Evolutionary conservation across 2,329 filamentous ascomycete genomes (phyloP).

Genomic region (Diplodia seriata): DNA sequence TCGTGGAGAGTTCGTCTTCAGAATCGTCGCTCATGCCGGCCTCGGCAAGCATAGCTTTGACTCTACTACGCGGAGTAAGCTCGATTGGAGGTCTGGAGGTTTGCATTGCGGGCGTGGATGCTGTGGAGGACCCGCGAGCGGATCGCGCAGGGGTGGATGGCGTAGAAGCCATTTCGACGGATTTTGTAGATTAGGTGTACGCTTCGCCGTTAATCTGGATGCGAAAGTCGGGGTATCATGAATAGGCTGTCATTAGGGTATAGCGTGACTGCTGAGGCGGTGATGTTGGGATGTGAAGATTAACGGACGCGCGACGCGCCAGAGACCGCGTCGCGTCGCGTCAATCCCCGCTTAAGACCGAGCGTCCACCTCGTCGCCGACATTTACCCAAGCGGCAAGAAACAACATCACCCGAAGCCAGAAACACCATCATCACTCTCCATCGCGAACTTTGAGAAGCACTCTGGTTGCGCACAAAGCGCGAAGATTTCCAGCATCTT

Average conservation of each 20-base stretch:
- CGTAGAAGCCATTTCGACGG: slow-evolving; percentile 20
- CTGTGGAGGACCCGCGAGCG: slow-evolving; percentile 25
- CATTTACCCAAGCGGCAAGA: slow-evolving; percentile 12
- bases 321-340: slow-evolving; percentile 12
- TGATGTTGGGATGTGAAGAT: slow-evolving; percentile 4
- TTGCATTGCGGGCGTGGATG: slow-evolving; percentile 24
- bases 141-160: slow-evolving; percentile 29
- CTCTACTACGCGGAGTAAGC: slow-evolving; percentile 31
- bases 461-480: neutral
- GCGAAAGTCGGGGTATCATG: neutral
- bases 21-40: slow-evolving; percentile 31
- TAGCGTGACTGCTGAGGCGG: neutral
- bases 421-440: neutral
- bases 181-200: neutral
- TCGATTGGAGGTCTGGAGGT: slow-evolving; percentile 29
- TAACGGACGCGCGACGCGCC: slow-evolving; percentile 4
- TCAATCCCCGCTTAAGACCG: slow-evolving; percentile 29
- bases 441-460: neutral
- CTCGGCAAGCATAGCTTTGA: slow-evolving; percentile 30
- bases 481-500: neutral
- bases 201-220: neutral
- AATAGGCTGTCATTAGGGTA: slow-evolving; percentile 6
- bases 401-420: slow-evolving; percentile 5
- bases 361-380: neutral
- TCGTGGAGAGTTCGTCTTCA: slow-evolving; percentile 22